Percentiles rank a stretch among this genome's conserved stretches.
Evolutionary conservation across 805 yeast species (phyloP).

Genomic region (Zygosaccharomyces siamensis): DNA sequence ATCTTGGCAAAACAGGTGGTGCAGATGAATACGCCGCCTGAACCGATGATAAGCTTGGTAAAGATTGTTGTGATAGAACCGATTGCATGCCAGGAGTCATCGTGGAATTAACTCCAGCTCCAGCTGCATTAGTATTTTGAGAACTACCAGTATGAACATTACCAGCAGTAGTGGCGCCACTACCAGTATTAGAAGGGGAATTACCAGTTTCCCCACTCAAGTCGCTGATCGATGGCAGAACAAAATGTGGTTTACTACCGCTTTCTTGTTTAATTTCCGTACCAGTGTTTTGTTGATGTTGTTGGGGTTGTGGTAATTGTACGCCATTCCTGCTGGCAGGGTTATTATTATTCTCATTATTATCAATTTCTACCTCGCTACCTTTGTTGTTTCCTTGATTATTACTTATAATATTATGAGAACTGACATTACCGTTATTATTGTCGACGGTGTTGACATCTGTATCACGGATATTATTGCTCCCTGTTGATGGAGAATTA

Average conservation of each 20-base stretch:
- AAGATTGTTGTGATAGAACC: slow-evolving; percentile 11
- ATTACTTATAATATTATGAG: background rate
- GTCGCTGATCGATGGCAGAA: slow-evolving; percentile 15
- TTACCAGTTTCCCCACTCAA: slow-evolving; percentile 13
- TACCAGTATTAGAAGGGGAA: slow-evolving; percentile 3
- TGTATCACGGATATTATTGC: background rate
- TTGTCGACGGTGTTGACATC: background rate
- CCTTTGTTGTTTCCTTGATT: background rate
- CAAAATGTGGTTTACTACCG: slow-evolving; percentile 12
- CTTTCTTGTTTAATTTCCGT: slow-evolving; percentile 20
- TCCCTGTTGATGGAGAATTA: slow-evolving; percentile 10
- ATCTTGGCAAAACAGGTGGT: slow-evolving; percentile 6
- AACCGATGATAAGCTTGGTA: slow-evolving; percentile 12
- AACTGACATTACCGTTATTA: background rate
- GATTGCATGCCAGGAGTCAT: slow-evolving; percentile 7
- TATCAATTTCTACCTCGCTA: background rate
- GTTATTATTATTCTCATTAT: slow-evolving; percentile 1
- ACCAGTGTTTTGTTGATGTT: slow-evolving; percentile 25
- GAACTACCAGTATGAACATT: background rate
- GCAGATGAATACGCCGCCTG: slow-evolving; percentile 10
- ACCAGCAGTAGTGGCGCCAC: background rate
- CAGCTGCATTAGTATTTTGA: background rate
- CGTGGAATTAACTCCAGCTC: background rate
- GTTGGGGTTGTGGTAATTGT: slow-evolving; percentile 25
- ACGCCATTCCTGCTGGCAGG: slow-evolving; percentile 3